These are phyloP conservation scores for Diplodia seriata DNA, from an alignment of 2,329 filamentous ascomycete species.

Conservation along the genomic window DNA sequence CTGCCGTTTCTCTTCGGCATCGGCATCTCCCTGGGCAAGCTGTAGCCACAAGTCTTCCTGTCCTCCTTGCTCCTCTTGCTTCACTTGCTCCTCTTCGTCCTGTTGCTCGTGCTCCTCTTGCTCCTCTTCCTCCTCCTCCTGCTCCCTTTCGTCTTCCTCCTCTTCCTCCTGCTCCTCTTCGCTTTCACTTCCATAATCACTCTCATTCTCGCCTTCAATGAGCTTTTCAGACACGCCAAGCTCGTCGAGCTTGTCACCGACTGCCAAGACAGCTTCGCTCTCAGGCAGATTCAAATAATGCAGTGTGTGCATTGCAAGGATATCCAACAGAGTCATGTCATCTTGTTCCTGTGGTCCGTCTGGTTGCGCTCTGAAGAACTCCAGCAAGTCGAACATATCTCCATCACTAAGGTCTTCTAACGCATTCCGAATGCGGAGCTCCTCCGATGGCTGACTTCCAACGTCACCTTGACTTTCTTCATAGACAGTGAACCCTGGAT, in stretches of 20 bases:
- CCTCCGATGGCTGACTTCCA: neutral
- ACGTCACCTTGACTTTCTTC: conserved; percentile 7
- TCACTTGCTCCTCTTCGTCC: neutral
- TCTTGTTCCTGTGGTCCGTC: conserved; percentile 1
- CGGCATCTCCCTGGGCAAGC: neutral
- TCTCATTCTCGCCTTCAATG: neutral
- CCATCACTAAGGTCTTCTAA: neutral
- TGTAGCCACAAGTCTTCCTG: neutral
- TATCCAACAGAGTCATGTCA: neutral
- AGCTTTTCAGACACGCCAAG: conserved; percentile 5
- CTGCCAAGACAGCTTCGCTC: neutral
- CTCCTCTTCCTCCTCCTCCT: neutral
- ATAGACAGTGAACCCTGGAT: neutral
- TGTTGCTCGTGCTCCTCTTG: neutral
- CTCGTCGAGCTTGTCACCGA: neutral
- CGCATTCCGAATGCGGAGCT: neutral
- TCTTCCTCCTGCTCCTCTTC: neutral
- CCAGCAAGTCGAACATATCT: conserved; percentile 5
- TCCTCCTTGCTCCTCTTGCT: neutral
- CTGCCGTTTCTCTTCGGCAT: neutral
- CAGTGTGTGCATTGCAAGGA: conserved; percentile 11
- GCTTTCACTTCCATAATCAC: neutral
- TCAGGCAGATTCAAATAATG: neutral
- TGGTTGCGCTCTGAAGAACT: neutral
- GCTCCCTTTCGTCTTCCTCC: neutral